phyloP scores from a whole-genome alignment of 2,329 filamentous ascomycete species.

The Fusarium sp. region DNA sequence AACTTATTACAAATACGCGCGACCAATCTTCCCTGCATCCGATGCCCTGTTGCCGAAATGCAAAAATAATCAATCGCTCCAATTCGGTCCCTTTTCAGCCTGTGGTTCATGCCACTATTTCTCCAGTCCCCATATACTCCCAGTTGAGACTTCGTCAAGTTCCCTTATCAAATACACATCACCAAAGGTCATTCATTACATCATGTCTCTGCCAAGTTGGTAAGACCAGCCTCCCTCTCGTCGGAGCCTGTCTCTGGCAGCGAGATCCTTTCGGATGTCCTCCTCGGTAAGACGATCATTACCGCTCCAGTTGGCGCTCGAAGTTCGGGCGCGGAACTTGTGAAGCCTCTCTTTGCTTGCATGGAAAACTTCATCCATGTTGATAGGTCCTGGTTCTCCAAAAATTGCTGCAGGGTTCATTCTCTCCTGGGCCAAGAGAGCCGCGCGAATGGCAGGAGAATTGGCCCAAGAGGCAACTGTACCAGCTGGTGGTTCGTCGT shows the following conservation, averaged over 20 bases:
- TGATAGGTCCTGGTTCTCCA: constrained; percentile 85
- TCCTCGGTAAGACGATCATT: constrained; percentile 87
- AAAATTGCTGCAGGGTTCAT: constrained; percentile 89
- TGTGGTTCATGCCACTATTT: constrained; percentile 19
- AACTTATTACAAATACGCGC: constrained; percentile 37
- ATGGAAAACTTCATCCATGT: constrained; percentile 96
- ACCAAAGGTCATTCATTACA: constrained; percentile 45
- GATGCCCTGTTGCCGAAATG: constrained; percentile 29
- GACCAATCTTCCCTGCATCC: constrained; percentile 33
- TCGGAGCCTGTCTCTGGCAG: constrained; percentile 81
- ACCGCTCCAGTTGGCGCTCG: constrained; percentile 93
- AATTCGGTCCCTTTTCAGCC: constrained; percentile 14
- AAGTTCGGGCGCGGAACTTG: constrained; percentile 90
- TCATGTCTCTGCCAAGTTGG: constrained; percentile 63
- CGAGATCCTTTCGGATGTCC: constrained; percentile 83
- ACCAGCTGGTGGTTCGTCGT: constrained; percentile 66
- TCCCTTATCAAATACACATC: constrained; percentile 29
- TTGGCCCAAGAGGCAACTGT: constrained; percentile 85
- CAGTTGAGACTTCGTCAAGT: constrained; percentile 15
- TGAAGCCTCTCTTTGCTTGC: constrained; percentile 87
- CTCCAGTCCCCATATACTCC: constrained; percentile 9
- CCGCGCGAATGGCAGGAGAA: constrained; percentile 80
- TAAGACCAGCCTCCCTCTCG: constrained; percentile 89
- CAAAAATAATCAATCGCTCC: constrained; percentile 32
- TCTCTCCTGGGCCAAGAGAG: constrained; percentile 84